Base-by-base conservation (phyloP, 768 basidiomycete genomes). In the Lyophyllum decastes region DNA sequence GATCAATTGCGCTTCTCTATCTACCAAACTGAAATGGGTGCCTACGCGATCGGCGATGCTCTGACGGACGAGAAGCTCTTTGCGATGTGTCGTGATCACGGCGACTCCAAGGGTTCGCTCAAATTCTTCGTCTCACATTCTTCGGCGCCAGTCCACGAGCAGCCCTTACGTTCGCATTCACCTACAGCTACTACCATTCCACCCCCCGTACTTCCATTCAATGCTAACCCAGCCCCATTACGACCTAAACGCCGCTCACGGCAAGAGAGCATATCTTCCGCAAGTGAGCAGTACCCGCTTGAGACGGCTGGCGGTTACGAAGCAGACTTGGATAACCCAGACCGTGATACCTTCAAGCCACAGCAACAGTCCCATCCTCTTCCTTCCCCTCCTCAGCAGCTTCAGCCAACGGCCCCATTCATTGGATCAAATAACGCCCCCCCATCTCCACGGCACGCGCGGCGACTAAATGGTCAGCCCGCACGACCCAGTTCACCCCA, bases 1-100 rank as follows among this genome's bases (percentile, higher is more conserved):
- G 79, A 80, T 41, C 87, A 90, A 67, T 70, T 79, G 8, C 84
- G 81, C 26, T 88, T 88, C 68, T 84, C 87, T 24, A 89, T 98
- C 54, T 94, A 92, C 76, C 89, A 87, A 59, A 96, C 94, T 0
- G 90, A 92, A 72, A 89, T 97, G 65, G 92, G 90, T 57, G 82
- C 84, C 25, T 88, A 79, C 61, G 89, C 89, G 17, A 82, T 89
- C 44, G 86, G 91, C 4, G 86, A 87, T 14, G 84, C 94, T 7
- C 73, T 97, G 30, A 74, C 82, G 12, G 84, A 89, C 59, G 88
- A 92, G 26, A 78, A 77, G 59, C 75, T 98, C 6, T 82, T 90
- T 65, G 79, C 83, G 17, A 79, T 95, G 34, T 94, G 93, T 70
- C 77, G 79, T 54, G 78, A 86, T 41, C 74, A 82, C 8, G 92